phyloP scores from a whole-genome alignment of 1,139 yeast genomes.

The Diutina pseudorugosa region DNA sequence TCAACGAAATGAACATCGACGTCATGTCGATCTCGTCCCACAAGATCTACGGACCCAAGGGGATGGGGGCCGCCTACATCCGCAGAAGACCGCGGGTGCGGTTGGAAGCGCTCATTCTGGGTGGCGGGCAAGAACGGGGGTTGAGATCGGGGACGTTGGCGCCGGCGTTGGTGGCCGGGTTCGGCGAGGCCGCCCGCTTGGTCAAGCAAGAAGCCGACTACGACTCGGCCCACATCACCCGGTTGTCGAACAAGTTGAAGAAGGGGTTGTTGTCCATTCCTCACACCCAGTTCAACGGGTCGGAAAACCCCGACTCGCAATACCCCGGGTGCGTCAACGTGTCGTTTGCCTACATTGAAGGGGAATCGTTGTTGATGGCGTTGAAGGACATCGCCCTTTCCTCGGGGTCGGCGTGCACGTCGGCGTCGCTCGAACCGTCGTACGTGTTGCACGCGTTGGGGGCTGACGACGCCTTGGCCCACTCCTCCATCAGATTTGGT shows the following conservation, averaged over 20 bases:
- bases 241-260: constrained; percentile 61
- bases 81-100: constrained; percentile 98
- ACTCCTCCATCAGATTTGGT: constrained; percentile 93
- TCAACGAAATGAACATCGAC: constrained; percentile 87
- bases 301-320: constrained; percentile 38
- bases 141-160: constrained; percentile 94
- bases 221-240: constrained; percentile 60
- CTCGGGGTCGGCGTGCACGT: constrained; percentile 98
- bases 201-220: constrained; percentile 62
- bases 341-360: constrained; percentile 95
- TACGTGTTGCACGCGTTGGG: constrained; percentile 95
- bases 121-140: constrained; percentile 99
- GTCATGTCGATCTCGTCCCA: constrained; percentile 89
- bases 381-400: constrained; percentile 91
- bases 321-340: constrained; percentile 94
- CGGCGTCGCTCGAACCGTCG: constrained; percentile 95
- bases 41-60: constrained; percentile 96
- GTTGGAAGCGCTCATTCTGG: constrained; percentile 86
- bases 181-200: constrained; percentile 93
- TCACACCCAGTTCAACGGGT: constrained; percentile 85
- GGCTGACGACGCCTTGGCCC: constrained; percentile 97
- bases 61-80: constrained; percentile 90
- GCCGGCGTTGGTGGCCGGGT: constrained; percentile 89
- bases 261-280: constrained; percentile 69
- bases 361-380: constrained; percentile 96